phyloP scores from a whole-genome alignment of 768 basidiomycete genomes.

The Tylopilus sp. region DNA sequence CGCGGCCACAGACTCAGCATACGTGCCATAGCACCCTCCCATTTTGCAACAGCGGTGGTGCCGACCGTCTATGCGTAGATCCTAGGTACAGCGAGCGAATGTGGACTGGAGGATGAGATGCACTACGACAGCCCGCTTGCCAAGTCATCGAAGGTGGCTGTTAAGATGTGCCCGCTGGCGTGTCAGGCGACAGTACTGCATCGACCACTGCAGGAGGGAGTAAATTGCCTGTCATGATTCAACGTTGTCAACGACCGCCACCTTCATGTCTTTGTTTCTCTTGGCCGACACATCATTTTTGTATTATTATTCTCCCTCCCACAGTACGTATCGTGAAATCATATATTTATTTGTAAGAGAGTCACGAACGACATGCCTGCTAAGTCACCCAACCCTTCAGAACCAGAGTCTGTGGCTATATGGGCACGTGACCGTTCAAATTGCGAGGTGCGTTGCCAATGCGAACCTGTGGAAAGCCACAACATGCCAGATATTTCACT shows the following conservation, averaged over 20 bases:
- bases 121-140: conserved; percentile 55
- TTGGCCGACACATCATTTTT: not conserved
- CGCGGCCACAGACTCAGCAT: conserved; percentile 28
- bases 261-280: no score
- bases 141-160: conserved; percentile 61
- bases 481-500: no score
- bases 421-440: no score
- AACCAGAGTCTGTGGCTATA: no score
- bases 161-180: no score
- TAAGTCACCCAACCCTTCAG: no score
- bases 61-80: conserved; percentile 48
- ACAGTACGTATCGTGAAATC: no score
- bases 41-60: conserved; percentile 21
- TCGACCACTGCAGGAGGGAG: conserved; percentile 6
- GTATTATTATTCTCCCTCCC: no score
- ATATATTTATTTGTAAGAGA: no score
- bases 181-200: not conserved
- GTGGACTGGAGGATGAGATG: conserved; percentile 55
- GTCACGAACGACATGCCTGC: no score
- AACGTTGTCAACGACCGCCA: conserved; percentile 34
- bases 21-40: conserved; percentile 28
- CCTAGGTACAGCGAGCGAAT: conserved; percentile 62
- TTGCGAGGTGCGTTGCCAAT: no score
- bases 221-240: conserved; percentile 34
- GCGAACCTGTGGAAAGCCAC: no score